These are phyloP conservation scores for Anthostomella pinea DNA, from an alignment of 2,329 filamentous ascomycete species.

Conservation along the genomic window DNA sequence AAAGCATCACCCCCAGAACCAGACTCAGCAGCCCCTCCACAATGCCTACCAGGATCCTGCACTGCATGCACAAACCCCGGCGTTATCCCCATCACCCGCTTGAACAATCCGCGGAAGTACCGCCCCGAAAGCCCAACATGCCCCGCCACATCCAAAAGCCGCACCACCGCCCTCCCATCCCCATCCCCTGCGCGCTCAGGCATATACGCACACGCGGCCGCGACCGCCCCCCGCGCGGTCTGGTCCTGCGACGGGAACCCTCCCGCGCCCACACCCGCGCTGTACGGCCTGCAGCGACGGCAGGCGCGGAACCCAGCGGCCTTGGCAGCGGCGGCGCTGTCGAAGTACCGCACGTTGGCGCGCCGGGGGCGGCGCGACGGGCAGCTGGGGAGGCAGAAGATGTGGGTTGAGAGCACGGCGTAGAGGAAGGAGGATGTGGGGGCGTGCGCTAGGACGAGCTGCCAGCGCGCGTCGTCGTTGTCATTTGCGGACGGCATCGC, in stretches of 20 bases:
- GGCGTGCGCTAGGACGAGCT: constrained; percentile 13
- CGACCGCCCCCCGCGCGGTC: constrained; percentile 8
- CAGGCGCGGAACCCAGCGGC: constrained; percentile 27
- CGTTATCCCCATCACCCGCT: constrained; percentile 13
- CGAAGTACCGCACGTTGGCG: constrained; percentile 57
- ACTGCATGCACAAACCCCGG: constrained; percentile 6
- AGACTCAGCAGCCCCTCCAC: no score
- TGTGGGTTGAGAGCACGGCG: constrained; percentile 42
- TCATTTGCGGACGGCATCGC: neutral
- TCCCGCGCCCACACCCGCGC: constrained; percentile 3
- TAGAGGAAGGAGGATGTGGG: constrained; percentile 36
- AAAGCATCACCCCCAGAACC: no score
- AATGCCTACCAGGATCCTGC: no score
- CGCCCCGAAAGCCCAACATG: constrained; percentile 16
- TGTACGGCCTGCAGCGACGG: constrained; percentile 20
- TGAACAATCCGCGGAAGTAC: constrained; percentile 19
- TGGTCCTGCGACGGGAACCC: constrained; percentile 3
- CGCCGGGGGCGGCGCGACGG: constrained; percentile 58
- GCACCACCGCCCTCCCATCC: no score
- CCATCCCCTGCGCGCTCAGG: constrained; percentile 9
- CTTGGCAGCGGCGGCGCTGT: constrained; percentile 42
- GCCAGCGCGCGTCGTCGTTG: constrained; percentile 13
- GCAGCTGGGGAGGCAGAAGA: constrained; percentile 61
- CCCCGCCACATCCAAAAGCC: constrained; percentile 9
- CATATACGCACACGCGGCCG: constrained; percentile 10